Evolutionary conservation across 495 filamentous ascomycete genomes (phyloP).

Genomic region (Tricharina praecox): DNA sequence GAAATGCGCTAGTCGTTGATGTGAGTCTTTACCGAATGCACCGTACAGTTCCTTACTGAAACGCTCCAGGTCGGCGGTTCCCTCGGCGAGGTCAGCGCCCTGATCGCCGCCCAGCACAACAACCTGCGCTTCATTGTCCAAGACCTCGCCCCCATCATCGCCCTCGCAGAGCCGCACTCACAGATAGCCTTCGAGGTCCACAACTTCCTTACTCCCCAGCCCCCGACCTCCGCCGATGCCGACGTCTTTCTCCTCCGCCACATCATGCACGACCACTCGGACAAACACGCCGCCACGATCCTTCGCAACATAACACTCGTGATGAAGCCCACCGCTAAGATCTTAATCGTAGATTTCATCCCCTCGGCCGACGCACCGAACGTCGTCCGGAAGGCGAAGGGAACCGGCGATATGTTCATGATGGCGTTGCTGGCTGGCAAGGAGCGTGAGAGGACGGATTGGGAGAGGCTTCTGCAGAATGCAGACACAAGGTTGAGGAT

Average conservation of each 20-base stretch:
- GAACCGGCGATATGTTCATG: constrained; percentile 8
- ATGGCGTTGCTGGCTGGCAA: constrained; percentile 22
- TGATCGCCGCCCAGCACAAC: constrained; percentile 12
- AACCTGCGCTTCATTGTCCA: constrained; percentile 27
- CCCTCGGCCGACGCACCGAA: constrained; percentile 18
- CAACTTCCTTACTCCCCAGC: constrained; percentile 36
- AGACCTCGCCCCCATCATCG: constrained; percentile 18
- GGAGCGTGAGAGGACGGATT: constrained; percentile 27
- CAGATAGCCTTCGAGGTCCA: constrained; percentile 33
- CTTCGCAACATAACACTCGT: constrained; percentile 30
- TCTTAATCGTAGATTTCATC: constrained; percentile 35
- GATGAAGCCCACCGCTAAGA: constrained; percentile 29
- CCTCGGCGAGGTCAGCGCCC: too few species aligned
- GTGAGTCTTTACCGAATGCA: too few species aligned
- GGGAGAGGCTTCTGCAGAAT: constrained; percentile 20
- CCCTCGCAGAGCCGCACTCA: not conserved
- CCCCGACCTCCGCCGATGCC: constrained; percentile 32
- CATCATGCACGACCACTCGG: constrained; percentile 39
- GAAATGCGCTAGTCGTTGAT: constrained; percentile 9
- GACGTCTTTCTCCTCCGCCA: constrained; percentile 39
- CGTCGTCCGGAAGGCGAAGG: not conserved
- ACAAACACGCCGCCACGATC: constrained; percentile 31
- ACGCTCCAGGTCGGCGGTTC: too few species aligned
- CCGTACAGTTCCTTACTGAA: too few species aligned
- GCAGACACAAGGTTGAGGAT: too few species aligned